Conservation (phyloP, 495 filamentous ascomycete species). For the Pseudoneurospora amorphoporcata region DNA sequence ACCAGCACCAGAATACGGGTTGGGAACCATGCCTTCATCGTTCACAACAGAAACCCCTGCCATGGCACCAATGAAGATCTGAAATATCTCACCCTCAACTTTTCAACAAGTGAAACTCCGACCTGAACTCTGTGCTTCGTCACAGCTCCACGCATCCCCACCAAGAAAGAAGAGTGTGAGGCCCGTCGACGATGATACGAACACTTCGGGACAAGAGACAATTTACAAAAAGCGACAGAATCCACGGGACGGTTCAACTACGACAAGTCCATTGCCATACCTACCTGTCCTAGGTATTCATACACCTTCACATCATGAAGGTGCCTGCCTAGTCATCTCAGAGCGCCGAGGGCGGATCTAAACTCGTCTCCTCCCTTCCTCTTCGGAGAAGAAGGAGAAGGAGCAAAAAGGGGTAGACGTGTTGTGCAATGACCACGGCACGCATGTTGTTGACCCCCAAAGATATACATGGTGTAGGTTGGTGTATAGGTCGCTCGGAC, state of each 20-base stretch:
- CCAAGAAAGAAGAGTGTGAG: not conserved
- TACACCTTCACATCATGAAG: not conserved
- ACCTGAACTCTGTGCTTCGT: not conserved
- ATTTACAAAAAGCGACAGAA: not conserved
- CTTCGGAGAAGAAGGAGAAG: no score
- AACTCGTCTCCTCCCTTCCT: no score
- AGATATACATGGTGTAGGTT: not conserved
- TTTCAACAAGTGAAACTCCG: not conserved
- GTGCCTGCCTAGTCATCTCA: not conserved
- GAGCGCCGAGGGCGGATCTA: not conserved
- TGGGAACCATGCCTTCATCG: not conserved
- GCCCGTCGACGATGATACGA: not conserved
- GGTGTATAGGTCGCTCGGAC: not conserved
- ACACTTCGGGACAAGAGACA: not conserved
- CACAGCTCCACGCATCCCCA: not conserved
- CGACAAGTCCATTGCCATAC: not conserved
- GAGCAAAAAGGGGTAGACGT: no score
- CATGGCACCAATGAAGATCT: no score
- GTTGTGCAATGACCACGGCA: no score
- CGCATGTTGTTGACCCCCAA: no score
- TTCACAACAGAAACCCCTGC: not conserved
- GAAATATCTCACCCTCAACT: no score
- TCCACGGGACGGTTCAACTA: not conserved
- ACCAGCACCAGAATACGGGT: not conserved
- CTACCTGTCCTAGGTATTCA: not conserved